A percentile compares a stretch with the other conserved stretches of the same genome.
Evolutionary conservation across 257 asterid genomes (phyloP).

Genomic region (Rehmannia glutinosa): DNA sequence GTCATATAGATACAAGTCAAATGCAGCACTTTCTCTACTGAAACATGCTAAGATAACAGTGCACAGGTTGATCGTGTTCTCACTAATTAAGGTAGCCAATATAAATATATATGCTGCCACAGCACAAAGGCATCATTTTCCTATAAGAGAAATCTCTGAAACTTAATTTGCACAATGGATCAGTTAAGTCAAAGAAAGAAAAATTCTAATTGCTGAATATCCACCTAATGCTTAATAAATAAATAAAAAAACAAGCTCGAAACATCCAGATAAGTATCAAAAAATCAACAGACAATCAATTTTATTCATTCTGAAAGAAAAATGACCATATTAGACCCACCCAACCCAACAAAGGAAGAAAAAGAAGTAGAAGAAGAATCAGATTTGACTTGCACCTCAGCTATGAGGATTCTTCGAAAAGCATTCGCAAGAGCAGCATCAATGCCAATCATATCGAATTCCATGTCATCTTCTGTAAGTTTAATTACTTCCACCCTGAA

Average conservation of each 20-base stretch:
- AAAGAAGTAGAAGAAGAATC: not conserved
- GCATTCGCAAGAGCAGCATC: slow-evolving; percentile 92
- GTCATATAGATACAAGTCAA: not conserved
- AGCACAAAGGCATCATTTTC: not conserved
- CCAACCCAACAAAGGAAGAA: too few relatives aligned
- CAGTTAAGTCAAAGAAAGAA: not conserved
- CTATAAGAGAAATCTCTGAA: not conserved
- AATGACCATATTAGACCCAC: too few relatives aligned
- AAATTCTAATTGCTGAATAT: not conserved
- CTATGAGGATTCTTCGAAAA: slow-evolving; percentile 83
- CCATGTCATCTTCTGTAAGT: slow-evolving; percentile 62
- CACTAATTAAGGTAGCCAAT: not conserved
- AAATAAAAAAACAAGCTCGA: not conserved
- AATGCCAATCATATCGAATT: slow-evolving; percentile 87
- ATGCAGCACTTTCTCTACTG: not conserved
- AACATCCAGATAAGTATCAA: not conserved
- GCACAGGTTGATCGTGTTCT: not conserved
- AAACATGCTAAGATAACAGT: not conserved
- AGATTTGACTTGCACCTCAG: slow-evolving; percentile 65
- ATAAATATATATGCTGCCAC: not conserved
- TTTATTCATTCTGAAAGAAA: not conserved
- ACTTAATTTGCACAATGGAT: not conserved
- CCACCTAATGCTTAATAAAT: too few relatives aligned
- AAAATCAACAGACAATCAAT: not conserved
- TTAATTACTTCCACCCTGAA: slow-evolving; percentile 61